phyloP scores from a whole-genome alignment of 2,329 filamentous ascomycete genomes.

The Paraconiothyrium sp. region DNA sequence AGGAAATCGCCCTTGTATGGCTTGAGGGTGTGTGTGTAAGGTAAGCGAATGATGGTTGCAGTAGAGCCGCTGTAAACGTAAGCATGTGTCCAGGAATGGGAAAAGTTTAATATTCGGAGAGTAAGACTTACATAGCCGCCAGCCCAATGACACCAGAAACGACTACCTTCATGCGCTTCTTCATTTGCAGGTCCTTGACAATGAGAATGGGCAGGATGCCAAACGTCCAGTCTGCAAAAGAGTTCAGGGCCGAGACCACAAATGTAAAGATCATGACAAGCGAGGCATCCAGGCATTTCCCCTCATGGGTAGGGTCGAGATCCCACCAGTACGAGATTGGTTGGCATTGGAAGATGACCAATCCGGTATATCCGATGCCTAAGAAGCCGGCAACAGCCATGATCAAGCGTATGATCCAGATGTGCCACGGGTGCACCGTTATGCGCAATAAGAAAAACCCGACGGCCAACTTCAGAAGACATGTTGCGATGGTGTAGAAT shows the following conservation, averaged over 20 bases:
- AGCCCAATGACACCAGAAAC: constrained; percentile 63
- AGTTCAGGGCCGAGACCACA: constrained; percentile 37
- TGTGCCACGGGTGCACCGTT: constrained; percentile 55
- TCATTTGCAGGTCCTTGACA: constrained; percentile 66
- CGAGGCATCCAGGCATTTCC: constrained; percentile 53
- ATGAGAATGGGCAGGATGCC: constrained; percentile 56
- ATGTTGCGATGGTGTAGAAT: constrained; percentile 60
- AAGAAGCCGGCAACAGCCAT: constrained; percentile 56
- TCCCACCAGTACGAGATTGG: constrained; percentile 63
- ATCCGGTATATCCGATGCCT: constrained; percentile 59
- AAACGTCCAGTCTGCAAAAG: constrained; percentile 42
- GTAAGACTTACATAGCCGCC: constrained; percentile 41
- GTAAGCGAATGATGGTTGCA: constrained; percentile 41
- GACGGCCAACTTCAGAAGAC: constrained; percentile 61
- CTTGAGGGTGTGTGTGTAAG: constrained; percentile 37
- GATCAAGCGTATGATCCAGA: constrained; percentile 57
- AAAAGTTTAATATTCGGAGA: not conserved
- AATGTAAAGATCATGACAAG: constrained; percentile 63
- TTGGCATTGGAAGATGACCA: constrained; percentile 62
- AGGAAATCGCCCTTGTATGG: constrained; percentile 44
- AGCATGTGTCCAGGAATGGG: constrained; percentile 9
- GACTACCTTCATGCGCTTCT: constrained; percentile 60
- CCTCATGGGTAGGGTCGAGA: constrained; percentile 43
- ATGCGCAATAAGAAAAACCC: constrained; percentile 62
- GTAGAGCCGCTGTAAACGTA: constrained; percentile 49